These are phyloP conservation scores for Colletotrichum truncatum DNA, from an alignment of 2,329 filamentous ascomycete species.

Conservation along the genomic window DNA sequence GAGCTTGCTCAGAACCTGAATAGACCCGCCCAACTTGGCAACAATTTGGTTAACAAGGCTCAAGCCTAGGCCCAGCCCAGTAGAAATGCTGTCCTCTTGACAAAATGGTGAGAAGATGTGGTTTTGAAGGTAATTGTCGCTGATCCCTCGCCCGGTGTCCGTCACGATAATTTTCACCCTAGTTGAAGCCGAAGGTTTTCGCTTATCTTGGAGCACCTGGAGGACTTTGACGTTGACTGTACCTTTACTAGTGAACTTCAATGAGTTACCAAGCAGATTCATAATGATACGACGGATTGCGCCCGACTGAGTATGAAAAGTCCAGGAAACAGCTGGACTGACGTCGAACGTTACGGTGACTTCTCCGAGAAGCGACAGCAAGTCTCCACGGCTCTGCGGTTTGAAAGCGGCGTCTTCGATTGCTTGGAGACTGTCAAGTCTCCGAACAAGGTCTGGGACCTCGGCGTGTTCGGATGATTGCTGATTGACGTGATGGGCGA, in stretches of 20 bases:
- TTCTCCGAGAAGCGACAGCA: slow-evolving; percentile 6
- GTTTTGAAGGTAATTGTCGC: slow-evolving; percentile 67
- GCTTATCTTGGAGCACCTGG: slow-evolving; percentile 18
- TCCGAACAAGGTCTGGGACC: not conserved
- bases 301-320: slow-evolving; percentile 63
- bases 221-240: slow-evolving; percentile 40
- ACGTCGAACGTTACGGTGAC: slow-evolving; percentile 61
- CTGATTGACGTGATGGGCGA: slow-evolving; percentile 5
- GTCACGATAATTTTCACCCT: slow-evolving; percentile 55
- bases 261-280: slow-evolving; percentile 70
- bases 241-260: slow-evolving; percentile 64
- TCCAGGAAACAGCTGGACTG: slow-evolving; percentile 56
- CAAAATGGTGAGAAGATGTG: slow-evolving; percentile 70
- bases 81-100: slow-evolving; percentile 69
- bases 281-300: slow-evolving; percentile 63
- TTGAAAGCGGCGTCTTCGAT: slow-evolving; percentile 23
- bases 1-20: slow-evolving; percentile 61
- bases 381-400: not conserved
- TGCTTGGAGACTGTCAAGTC: slow-evolving; percentile 31
- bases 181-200: not conserved
- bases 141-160: slow-evolving; percentile 75
- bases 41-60: slow-evolving; percentile 71
- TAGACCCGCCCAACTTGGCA: slow-evolving; percentile 63
- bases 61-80: slow-evolving; percentile 71
- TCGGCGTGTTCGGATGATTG: not conserved